A percentile compares a stretch with the other conserved stretches of the same genome.
These are phyloP conservation scores for Pythium brachiatum DNA, from an alignment of 352 stramenopile species.

Conservation along the genomic window DNA sequence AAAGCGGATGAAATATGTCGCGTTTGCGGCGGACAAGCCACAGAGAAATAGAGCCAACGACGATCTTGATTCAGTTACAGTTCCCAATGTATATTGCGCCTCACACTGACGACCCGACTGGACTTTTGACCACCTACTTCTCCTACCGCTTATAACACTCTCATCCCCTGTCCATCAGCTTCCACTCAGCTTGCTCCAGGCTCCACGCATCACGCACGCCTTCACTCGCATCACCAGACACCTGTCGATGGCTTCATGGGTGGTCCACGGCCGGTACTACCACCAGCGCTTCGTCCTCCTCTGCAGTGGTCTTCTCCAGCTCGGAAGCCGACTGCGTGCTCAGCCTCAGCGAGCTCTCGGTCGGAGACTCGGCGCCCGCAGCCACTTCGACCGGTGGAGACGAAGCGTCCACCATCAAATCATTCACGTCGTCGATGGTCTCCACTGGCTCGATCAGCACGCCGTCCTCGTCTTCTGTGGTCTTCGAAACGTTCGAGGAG, in stretches of 20 bases:
- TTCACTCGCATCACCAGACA: too few relatives aligned
- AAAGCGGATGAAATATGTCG: constrained; percentile 10
- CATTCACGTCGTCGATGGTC: constrained; percentile 5
- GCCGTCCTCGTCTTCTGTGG: constrained; percentile 10
- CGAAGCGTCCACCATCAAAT: background rate
- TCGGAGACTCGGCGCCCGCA: constrained; percentile 21
- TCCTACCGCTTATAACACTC: constrained; percentile 7
- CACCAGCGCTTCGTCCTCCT: background rate
- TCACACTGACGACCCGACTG: background rate
- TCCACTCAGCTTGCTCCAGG: background rate
- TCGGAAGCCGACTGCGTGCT: background rate
- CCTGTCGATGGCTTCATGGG: too few relatives aligned
- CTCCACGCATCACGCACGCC: too few relatives aligned
- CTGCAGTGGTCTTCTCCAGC: constrained; percentile 11
- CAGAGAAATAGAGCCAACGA: background rate
- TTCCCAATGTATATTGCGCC: constrained; percentile 3
- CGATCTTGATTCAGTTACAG: background rate
- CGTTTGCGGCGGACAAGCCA: constrained; percentile 12
- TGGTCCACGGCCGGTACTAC: constrained; percentile 10
- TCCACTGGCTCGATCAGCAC: constrained; percentile 13
- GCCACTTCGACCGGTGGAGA: too few relatives aligned
- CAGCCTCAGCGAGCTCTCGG: constrained; percentile 18
- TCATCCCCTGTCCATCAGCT: constrained; percentile 1
- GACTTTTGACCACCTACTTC: constrained; percentile 3
- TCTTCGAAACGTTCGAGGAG: constrained; percentile 26